Conservation (phyloP, 495 filamentous ascomycete genomes). For the Aspergillus biplanus region DNA sequence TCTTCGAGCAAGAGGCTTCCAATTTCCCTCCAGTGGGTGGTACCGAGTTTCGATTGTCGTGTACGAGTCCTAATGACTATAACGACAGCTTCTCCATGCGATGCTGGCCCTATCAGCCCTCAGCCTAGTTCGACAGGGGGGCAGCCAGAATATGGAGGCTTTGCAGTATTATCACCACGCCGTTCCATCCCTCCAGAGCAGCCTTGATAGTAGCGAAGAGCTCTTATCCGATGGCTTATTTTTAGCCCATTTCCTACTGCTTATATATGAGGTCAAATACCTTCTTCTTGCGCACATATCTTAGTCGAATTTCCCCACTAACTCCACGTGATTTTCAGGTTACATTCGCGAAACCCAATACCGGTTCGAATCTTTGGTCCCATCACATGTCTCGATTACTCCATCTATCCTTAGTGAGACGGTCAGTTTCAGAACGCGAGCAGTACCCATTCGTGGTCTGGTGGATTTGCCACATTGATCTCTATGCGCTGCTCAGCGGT, state of each 20-base stretch:
- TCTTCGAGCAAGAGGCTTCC: slow-evolving; percentile 53
- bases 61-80: slow-evolving; percentile 21
- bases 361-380: slow-evolving; percentile 54
- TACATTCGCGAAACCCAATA: slow-evolving; percentile 47
- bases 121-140: slow-evolving; percentile 53
- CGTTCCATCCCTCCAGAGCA: slow-evolving; percentile 51
- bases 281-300: background rate
- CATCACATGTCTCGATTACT: slow-evolving; percentile 59
- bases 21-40: slow-evolving; percentile 55
- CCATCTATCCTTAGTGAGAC: slow-evolving; percentile 51
- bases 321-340: slow-evolving; percentile 34
- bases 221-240: slow-evolving; percentile 61
- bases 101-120: slow-evolving; percentile 64
- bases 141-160: slow-evolving; percentile 49
- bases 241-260: slow-evolving; percentile 62
- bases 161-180: slow-evolving; percentile 61
- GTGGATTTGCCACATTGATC: slow-evolving; percentile 60
- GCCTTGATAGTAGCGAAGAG: slow-evolving; percentile 49
- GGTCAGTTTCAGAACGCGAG: slow-evolving; percentile 49
- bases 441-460: slow-evolving; percentile 57
- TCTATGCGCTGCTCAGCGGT: slow-evolving; percentile 58
- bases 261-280: slow-evolving; percentile 59
- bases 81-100: slow-evolving; percentile 57
- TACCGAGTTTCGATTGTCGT: slow-evolving; percentile 16
- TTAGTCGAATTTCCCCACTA: background rate